These are phyloP conservation scores for Phialophora expanda DNA, from an alignment of 2,329 filamentous ascomycete species.

Conservation along the genomic window DNA sequence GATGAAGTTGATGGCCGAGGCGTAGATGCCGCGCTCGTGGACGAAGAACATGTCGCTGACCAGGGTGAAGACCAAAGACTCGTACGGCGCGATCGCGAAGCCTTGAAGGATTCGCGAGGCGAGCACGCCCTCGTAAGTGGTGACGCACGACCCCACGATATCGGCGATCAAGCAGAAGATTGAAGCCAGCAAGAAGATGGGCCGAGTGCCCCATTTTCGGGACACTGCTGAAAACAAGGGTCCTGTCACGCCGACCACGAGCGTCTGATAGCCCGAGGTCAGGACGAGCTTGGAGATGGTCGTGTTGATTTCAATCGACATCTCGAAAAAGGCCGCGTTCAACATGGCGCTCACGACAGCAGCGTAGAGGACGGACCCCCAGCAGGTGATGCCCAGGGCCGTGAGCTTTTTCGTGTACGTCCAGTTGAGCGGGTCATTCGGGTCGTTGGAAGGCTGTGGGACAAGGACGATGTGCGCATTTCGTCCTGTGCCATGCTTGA, in stretches of 20 bases:
- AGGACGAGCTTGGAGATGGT: conserved; percentile 53
- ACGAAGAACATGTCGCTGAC: conserved; percentile 51
- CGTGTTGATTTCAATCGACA: conserved; percentile 51
- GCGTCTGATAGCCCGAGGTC: conserved; percentile 55
- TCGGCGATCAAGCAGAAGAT: not conserved
- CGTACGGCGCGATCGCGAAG: conserved; percentile 41
- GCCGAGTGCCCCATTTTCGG: conserved; percentile 49
- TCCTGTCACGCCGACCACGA: conserved; percentile 46
- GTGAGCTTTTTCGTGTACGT: conserved; percentile 40
- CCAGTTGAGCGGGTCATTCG: conserved; percentile 51
- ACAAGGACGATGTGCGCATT: conserved; percentile 43
- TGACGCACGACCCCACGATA: not conserved
- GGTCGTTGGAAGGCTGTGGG: conserved; percentile 46
- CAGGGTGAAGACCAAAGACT: conserved; percentile 55
- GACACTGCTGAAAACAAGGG: conserved; percentile 49
- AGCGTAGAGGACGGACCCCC: conserved; percentile 44
- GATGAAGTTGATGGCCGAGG: conserved; percentile 32
- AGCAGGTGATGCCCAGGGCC: conserved; percentile 42
- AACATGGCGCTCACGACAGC: conserved; percentile 43
- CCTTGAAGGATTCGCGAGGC: conserved; percentile 53
- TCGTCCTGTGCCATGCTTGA: conserved; percentile 32
- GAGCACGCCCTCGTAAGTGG: conserved; percentile 49
- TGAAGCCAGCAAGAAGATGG: conserved; percentile 26
- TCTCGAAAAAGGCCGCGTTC: conserved; percentile 43
- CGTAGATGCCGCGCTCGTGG: conserved; percentile 33